Evolutionary conservation across 768 basidiomycete species (phyloP), one percentile per base, ranked within the genome.

Genomic region (Lactarius sanguifluus): DNA sequence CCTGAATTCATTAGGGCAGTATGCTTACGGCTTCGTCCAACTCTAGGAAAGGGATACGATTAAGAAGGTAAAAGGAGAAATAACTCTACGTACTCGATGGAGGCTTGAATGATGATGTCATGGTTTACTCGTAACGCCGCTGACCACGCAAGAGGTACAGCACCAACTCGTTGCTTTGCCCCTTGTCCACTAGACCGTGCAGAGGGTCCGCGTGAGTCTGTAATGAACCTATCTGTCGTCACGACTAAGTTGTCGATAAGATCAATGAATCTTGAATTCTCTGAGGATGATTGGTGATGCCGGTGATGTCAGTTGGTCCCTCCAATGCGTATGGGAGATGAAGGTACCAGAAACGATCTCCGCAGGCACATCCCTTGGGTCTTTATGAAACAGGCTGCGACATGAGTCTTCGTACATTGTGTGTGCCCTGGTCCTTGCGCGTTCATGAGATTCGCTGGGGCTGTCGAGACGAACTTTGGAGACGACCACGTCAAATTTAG

Each of bases 301-400:
- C 20, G 40, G 40, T 20, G 16, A 9, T 18, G 20, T 65, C 20
- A 40, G 23, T 25, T 5, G n/a, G 4, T 15, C 43, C 18, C 23
- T 38, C n/a, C 5, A 28, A 40, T 12, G 32, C 23, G 18, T 20
- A 30, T 13, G 30, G 2, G 23, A 61, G 16, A 25, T 16, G 5
- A 34, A 62, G 8, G 10, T 61, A 65, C 65, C 36, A 1, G 65
- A 65, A 61, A 65, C 43, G 16, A 30, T 40, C 23, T 65, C 65
- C 1, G 32, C 59, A 20, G 65, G 55, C 1, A 65, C 43, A 23
- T 65, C 55, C 43, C 41, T 56, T 40, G 41, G 40, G 7, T 61
- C 32, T 7, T 13, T 40, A 28, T 2, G 13, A 8, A 61, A 59
- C 1, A 65, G 15, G 10, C 20, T 23, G 23, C 25, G 65, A 47